Percentiles rank a stretch among this genome's conserved stretches.
phyloP scores from a whole-genome alignment of 768 basidiomycete genomes.

The Panaeolus papilionaceus region DNA sequence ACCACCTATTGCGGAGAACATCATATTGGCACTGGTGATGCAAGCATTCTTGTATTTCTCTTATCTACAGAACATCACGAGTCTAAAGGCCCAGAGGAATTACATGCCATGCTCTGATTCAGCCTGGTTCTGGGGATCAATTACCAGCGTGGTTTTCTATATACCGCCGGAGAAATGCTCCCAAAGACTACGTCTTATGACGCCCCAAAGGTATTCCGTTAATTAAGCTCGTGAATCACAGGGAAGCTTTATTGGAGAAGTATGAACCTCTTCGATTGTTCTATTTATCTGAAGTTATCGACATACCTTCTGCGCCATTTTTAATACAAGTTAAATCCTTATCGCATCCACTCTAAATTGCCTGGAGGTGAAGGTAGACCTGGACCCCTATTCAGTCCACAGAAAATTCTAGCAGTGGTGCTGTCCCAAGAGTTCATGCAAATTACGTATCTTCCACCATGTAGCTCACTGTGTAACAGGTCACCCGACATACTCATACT shows the following conservation, averaged over 20 bases:
- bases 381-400: no score
- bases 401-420: no score
- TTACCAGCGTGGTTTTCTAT: neutral
- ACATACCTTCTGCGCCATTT: no score
- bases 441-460: no score
- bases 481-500: no score
- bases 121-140: neutral
- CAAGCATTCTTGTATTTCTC: neutral
- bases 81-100: neutral
- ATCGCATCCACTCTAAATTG: neutral
- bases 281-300: neutral
- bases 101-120: neutral
- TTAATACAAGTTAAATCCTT: neutral
- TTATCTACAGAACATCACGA: slow-evolving; percentile 6
- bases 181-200: neutral
- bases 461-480: no score
- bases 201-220: neutral
- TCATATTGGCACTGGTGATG: neutral
- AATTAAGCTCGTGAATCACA: neutral
- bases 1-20: neutral
- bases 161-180: neutral
- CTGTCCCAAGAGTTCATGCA: no score
- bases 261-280: neutral
- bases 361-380: no score
- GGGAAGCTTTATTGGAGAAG: neutral